Evolutionary conservation across 768 basidiomycete genomes (phyloP), one percentile per base, ranked within the genome.

Genomic region (Butyriboletus loyo): DNA sequence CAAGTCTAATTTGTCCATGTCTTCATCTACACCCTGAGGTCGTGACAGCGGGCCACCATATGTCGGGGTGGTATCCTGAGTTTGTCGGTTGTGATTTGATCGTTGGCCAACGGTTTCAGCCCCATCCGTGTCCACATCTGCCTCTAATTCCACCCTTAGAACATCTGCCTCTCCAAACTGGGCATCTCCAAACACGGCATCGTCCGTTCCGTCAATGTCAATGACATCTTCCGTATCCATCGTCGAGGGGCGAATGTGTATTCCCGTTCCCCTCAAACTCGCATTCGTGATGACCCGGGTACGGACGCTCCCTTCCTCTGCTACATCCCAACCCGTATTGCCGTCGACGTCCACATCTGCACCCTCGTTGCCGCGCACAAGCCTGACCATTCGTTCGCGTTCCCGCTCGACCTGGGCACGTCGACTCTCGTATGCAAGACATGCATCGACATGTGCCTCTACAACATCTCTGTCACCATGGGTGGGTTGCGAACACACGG

Each of bases 381-480:
- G 70, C 28, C 68, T 66, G 32, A 51, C 57, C 37, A 52, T 46
- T 30, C 56, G 64, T 44, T 53, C 57, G 24, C 59, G 67, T 36
- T 63, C 56, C 32, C 64, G 62, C 35, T 72, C 67, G 44, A 72
- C 69, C 41, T 70, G 71, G 39, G 71, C 67, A 46, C 75, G 70
- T 46, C 64, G 52, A 43, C 58, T 73, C 59, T 83, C 80, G 59
- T 87, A 73, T 5, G 81, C 82, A 38, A 92, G 66, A 64, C 90
- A 92, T 7, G 87, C 75, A 60, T 92, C 87, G n/a, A 92, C 79
- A 68, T 92, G 90, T 15, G 87, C 88, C 59, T 88, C 83, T 3
- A 89, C 62, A 9, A 89, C 83, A 54, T 89, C 89, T 39, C 77
- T 73, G 60, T 89, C 89, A 1, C 89, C 89, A 41, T 68, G 71